Conservation (phyloP, 371 early-diverging fungal species). For the Zychaea mexicana region DNA sequence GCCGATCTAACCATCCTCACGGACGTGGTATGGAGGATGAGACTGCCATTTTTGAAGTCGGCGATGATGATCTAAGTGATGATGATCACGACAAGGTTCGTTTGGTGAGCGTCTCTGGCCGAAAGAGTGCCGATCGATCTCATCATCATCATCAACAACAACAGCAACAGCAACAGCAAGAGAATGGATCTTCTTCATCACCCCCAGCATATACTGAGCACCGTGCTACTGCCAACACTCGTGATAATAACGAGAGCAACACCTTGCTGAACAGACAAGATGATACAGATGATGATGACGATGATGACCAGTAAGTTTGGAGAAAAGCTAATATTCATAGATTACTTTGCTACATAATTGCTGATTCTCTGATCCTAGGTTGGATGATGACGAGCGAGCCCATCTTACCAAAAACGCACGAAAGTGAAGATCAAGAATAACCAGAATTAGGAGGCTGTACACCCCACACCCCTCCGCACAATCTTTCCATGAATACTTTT, state of each 20-base stretch:
- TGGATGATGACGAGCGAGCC: slow-evolving; percentile 42
- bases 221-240: slow-evolving; percentile 1
- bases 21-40: slow-evolving; percentile 41
- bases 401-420: slow-evolving; percentile 42
- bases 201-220: not conserved
- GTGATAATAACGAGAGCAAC: not conserved
- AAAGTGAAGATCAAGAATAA: slow-evolving; percentile 4
- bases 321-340: not conserved
- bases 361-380: slow-evolving; percentile 20
- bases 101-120: slow-evolving; percentile 23
- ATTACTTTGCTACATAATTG: not conserved
- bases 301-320: slow-evolving; percentile 36
- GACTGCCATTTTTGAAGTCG: slow-evolving; percentile 68
- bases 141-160: no score
- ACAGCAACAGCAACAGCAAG: slow-evolving; percentile 3
- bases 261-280: slow-evolving; percentile 23
- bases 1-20: slow-evolving; percentile 26
- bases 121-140: not conserved
- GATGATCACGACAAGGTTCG: slow-evolving; percentile 40
- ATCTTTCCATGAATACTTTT: slow-evolving; percentile 15
- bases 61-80: slow-evolving; percentile 61
- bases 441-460: not conserved
- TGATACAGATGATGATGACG: slow-evolving; percentile 32
- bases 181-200: slow-evolving; percentile 5
- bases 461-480: slow-evolving; percentile 11